Evolutionary conservation across 1,284 basidiomycete genomes (phyloP).

Genomic region (Pseudozyma thailandica): DNA sequence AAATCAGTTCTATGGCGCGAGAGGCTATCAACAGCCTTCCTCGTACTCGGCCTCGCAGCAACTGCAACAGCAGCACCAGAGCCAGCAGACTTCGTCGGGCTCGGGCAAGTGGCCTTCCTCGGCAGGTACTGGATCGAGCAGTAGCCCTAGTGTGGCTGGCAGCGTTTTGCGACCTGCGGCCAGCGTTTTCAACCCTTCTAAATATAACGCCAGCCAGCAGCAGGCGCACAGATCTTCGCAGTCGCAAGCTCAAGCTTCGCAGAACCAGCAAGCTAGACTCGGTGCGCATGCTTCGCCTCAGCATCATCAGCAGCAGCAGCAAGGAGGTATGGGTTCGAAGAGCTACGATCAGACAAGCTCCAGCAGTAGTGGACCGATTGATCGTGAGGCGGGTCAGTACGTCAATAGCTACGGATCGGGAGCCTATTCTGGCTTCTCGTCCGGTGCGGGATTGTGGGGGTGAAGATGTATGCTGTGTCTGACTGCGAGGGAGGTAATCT

Average conservation of each 20-base stretch:
- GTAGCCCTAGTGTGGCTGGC: conserved; percentile 9
- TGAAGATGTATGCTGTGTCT: background rate
- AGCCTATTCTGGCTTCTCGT: conserved; percentile 23
- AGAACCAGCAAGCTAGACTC: conserved; percentile 15
- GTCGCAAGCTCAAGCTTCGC: conserved; percentile 18
- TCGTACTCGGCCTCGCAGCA: conserved; percentile 10
- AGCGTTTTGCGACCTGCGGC: conserved; percentile 34
- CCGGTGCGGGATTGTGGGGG: conserved; percentile 26
- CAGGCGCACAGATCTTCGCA: conserved; percentile 29
- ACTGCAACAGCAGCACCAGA: too few relatives aligned
- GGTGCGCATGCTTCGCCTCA: conserved; percentile 10
- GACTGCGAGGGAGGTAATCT: too few relatives aligned
- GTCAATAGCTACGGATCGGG: conserved; percentile 10
- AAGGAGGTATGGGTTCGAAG: background rate
- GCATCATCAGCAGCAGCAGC: conserved; percentile 28
- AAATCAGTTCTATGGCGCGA: conserved; percentile 35
- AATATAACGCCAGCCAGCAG: conserved; percentile 18
- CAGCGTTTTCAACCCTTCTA: conserved; percentile 37
- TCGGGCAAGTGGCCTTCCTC: conserved; percentile 23
- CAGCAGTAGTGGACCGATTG: conserved; percentile 37
- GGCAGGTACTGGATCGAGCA: conserved; percentile 1
- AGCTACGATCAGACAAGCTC: conserved; percentile 6
- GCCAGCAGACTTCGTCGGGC: conserved; percentile 5
- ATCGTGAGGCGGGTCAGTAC: conserved; percentile 27
- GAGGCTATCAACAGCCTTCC: conserved; percentile 29